phyloP scores from a whole-genome alignment of 495 filamentous ascomycete species.

The Podospora tetraspora region DNA sequence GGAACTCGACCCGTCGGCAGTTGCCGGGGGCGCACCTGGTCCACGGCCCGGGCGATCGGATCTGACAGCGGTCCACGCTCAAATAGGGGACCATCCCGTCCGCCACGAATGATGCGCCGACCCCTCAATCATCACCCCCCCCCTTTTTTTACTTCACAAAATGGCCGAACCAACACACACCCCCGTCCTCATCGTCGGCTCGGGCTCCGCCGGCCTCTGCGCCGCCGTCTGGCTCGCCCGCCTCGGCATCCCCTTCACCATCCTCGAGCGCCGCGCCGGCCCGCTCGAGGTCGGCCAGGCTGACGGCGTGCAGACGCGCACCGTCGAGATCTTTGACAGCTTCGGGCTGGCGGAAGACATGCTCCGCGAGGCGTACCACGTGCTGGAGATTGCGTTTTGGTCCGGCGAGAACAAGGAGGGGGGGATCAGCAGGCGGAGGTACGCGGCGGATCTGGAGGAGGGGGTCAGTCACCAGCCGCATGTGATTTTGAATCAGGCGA shows the following conservation, averaged over 20 bases:
- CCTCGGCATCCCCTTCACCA: slow-evolving; percentile 54
- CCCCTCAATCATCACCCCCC: no score
- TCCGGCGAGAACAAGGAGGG: slow-evolving; percentile 12
- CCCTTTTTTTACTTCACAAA: no score
- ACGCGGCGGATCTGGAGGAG: slow-evolving; percentile 56
- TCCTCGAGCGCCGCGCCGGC: slow-evolving; percentile 58
- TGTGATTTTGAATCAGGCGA: slow-evolving; percentile 72
- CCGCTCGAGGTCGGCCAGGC: slow-evolving; percentile 68
- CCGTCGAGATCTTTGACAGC: slow-evolving; percentile 74
- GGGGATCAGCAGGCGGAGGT: slow-evolving; percentile 48
- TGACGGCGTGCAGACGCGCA: slow-evolving; percentile 74
- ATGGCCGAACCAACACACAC: slow-evolving; percentile 25
- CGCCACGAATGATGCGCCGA: neutral
- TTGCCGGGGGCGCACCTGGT: neutral
- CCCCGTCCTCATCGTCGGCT: slow-evolving; percentile 61
- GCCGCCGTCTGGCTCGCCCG: slow-evolving; percentile 63
- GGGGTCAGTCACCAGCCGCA: slow-evolving; percentile 65
- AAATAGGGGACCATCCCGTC: neutral
- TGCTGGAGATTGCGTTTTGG: slow-evolving; percentile 65
- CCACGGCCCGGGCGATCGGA: neutral
- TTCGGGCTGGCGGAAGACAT: slow-evolving; percentile 68
- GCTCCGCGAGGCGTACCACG: slow-evolving; percentile 66
- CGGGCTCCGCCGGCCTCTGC: slow-evolving; percentile 64
- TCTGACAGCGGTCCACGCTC: neutral
- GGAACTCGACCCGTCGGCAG: neutral